Percentiles rank a stretch among this genome's conserved stretches.
These are phyloP conservation scores for Angophora floribunda DNA, from an alignment of 345 rosid species.

Conservation along the genomic window DNA sequence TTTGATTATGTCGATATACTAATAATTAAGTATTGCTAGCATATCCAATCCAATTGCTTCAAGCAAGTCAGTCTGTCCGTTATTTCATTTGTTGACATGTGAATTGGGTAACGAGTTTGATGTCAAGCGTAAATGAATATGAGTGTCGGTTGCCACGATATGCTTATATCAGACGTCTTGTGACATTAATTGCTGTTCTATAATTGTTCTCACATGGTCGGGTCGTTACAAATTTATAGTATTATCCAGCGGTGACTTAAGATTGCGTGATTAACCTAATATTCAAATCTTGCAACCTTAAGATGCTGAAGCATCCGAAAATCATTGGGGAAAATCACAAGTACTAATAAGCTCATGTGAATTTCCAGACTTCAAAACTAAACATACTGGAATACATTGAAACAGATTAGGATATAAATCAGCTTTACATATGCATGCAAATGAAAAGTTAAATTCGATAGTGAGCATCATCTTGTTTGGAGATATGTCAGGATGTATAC, in stretches of 20 bases:
- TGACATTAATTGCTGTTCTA: background rate
- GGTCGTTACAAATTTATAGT: background rate
- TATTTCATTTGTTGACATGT: background rate
- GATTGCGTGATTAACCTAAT: background rate
- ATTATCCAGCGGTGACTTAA: background rate
- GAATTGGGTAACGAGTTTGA: background rate
- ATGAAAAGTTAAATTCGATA: background rate
- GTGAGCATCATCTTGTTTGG: background rate
- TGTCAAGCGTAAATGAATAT: background rate
- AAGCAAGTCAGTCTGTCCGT: background rate
- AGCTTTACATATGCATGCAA: background rate
- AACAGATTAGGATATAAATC: background rate
- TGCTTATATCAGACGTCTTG: background rate
- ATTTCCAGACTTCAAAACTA: background rate
- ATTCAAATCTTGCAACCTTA: background rate
- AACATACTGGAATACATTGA: background rate
- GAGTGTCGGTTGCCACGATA: background rate
- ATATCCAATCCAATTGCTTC: background rate
- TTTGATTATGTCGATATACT: background rate
- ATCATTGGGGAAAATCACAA: background rate
- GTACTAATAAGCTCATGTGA: background rate
- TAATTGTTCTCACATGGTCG: background rate
- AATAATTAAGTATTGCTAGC: background rate
- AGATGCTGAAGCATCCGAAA: background rate
- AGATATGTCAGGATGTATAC: background rate